Conservation (phyloP, 2,329 filamentous ascomycete genomes). For the Sarocladium kiliense region DNA sequence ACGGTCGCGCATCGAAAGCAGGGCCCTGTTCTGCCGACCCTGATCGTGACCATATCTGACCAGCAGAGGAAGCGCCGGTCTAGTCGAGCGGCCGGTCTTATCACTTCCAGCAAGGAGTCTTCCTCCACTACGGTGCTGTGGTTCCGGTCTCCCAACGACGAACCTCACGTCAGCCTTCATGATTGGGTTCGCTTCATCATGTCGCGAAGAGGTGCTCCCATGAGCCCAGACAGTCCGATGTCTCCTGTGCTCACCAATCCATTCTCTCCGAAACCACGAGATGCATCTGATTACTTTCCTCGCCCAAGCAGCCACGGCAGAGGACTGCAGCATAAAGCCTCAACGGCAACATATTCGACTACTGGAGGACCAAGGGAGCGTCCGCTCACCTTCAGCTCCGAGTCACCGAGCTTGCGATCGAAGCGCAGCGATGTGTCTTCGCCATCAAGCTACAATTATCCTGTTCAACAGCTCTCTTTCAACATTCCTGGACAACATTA, state of each 20-base stretch:
- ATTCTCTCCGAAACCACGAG: conserved; percentile 19
- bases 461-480: conserved; percentile 31
- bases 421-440: conserved; percentile 59
- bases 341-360: conserved; percentile 41
- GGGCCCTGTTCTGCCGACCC: conserved; percentile 52
- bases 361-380: conserved; percentile 37
- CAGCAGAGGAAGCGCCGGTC: conserved; percentile 61
- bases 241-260: conserved; percentile 50
- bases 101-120: conserved; percentile 41
- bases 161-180: conserved; percentile 45
- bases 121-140: conserved; percentile 43
- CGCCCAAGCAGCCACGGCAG: conserved; percentile 37
- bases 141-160: conserved; percentile 51
- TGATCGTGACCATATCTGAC: conserved; percentile 53
- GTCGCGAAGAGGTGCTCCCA: conserved; percentile 37
- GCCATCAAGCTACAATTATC: conserved; percentile 44
- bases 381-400: conserved; percentile 48
- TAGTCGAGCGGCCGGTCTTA: conserved; percentile 55
- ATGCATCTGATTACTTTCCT: conserved; percentile 34
- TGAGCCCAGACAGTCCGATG: conserved; percentile 43
- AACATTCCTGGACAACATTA: conserved; percentile 42
- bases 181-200: conserved; percentile 56
- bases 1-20: conserved; percentile 58
- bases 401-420: conserved; percentile 56
- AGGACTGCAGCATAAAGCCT: conserved; percentile 41